phyloP scores from a whole-genome alignment of 257 asterid genomes.

The Fraxinus americana region DNA sequence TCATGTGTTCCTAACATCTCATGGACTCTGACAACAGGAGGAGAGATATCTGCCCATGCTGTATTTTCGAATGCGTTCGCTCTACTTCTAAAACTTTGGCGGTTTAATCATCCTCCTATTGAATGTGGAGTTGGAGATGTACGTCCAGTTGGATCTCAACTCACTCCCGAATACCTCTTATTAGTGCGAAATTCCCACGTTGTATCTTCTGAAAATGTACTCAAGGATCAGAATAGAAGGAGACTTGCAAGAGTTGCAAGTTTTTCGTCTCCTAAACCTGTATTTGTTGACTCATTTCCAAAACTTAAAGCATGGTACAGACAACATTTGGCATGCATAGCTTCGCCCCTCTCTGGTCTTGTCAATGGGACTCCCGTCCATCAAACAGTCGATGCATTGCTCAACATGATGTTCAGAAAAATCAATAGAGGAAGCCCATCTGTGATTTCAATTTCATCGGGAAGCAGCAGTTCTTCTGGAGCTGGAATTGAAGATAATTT shows the following conservation, averaged over 20 bases:
- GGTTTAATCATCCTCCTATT: constrained; percentile 90
- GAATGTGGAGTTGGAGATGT: constrained; percentile 92
- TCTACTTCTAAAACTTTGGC: constrained; percentile 88
- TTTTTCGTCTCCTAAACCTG: constrained; percentile 70
- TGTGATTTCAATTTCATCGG: constrained; percentile 57
- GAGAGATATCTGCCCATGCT: constrained; percentile 78
- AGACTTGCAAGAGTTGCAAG: constrained; percentile 74
- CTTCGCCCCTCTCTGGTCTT: constrained; percentile 91
- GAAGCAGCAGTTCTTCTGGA: constrained; percentile 83
- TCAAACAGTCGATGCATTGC: constrained; percentile 73
- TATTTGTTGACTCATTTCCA: constrained; percentile 93
- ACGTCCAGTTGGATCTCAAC: constrained; percentile 91
- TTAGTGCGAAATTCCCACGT: constrained; percentile 80
- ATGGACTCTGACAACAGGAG: constrained; percentile 72
- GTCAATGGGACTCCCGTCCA: constrained; percentile 80
- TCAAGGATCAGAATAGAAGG: constrained; percentile 75
- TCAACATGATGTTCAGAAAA: constrained; percentile 85
- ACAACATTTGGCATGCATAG: constrained; percentile 92
- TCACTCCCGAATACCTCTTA: constrained; percentile 90
- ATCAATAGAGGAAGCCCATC: constrained; percentile 62
- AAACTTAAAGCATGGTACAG: constrained; percentile 94
- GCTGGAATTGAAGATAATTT: constrained; percentile 66
- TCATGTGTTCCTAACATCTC: constrained; percentile 76
- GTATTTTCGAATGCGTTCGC: constrained; percentile 97
- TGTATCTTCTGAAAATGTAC: constrained; percentile 56